These are phyloP conservation scores for Leishmania major DNA, from an alignment of 208 protist species.

Conservation along the genomic window DNA sequence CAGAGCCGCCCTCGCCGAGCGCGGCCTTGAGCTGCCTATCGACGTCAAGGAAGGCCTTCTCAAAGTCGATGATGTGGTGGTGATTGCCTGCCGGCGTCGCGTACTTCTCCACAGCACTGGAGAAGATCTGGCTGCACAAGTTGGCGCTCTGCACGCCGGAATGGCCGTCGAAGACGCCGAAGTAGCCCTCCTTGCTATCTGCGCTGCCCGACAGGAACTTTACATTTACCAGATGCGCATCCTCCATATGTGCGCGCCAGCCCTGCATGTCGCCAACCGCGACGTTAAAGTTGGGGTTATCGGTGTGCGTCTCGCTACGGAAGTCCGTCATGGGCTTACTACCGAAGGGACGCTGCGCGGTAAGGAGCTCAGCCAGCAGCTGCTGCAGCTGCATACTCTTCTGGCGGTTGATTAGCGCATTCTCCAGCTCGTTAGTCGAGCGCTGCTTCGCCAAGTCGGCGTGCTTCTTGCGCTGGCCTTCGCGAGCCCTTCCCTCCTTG, in stretches of 20 bases:
- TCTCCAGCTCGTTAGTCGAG: constrained; percentile 46
- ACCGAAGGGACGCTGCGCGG: constrained; percentile 56
- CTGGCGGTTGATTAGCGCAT: constrained; percentile 55
- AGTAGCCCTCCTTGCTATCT: constrained; percentile 63
- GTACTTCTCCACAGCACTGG: constrained; percentile 36
- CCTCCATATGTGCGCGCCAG: constrained; percentile 91
- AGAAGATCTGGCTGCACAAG: constrained; percentile 43
- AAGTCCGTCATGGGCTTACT: constrained; percentile 74
- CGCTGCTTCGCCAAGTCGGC: constrained; percentile 45
- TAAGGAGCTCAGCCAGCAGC: constrained; percentile 65
- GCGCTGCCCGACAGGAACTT: constrained; percentile 35
- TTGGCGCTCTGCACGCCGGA: constrained; percentile 56
- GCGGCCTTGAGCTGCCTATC: constrained; percentile 48
- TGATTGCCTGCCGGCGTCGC: constrained; percentile 19
- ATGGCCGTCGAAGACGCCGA: constrained; percentile 92
- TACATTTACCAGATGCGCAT: constrained; percentile 76
- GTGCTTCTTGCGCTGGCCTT: constrained; percentile 45
- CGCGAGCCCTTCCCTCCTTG: constrained; percentile 42
- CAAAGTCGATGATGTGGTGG: constrained; percentile 59
- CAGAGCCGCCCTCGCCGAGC: constrained; percentile 46
- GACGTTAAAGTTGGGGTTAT: constrained; percentile 69
- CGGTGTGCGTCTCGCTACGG: constrained; percentile 42
- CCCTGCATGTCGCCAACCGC: constrained; percentile 88
- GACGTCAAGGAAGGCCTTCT: constrained; percentile 65
- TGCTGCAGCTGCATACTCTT: constrained; percentile 72